Percentiles rank a stretch among this genome's conserved stretches.
phyloP scores from a whole-genome alignment of 768 basidiomycete species.

The Leccinum obscurum region DNA sequence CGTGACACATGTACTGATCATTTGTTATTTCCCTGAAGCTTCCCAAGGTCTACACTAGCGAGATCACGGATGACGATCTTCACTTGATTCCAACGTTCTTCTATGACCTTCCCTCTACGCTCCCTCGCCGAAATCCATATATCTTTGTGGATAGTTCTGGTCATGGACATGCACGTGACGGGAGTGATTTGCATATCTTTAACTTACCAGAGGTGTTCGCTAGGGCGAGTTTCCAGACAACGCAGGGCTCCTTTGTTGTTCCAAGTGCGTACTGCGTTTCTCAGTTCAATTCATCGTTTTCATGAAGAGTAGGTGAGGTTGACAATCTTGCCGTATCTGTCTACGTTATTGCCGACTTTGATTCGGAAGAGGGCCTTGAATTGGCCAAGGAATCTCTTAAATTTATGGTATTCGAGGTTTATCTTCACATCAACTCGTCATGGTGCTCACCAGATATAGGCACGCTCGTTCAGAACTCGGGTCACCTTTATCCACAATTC shows the following conservation, averaged over 20 bases:
- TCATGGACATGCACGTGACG: slow-evolving; percentile 12
- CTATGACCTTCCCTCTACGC: slow-evolving; percentile 82
- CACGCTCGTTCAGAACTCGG: slow-evolving; percentile 48
- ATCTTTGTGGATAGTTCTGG: slow-evolving; percentile 57
- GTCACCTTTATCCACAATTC: slow-evolving; percentile 83
- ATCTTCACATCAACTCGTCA: background rate
- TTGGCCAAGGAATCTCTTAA: slow-evolving; percentile 64
- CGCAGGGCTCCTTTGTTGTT: slow-evolving; percentile 56
- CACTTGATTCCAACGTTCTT: slow-evolving; percentile 72
- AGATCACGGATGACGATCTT: slow-evolving; percentile 52
- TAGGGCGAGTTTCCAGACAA: slow-evolving; percentile 40
- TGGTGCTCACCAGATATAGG: slow-evolving; percentile 34
- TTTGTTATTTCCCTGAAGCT: background rate
- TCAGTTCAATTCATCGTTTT: background rate
- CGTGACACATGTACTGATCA: slow-evolving; percentile 14
- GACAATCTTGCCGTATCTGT: slow-evolving; percentile 43
- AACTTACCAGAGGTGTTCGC: slow-evolving; percentile 32
- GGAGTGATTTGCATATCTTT: slow-evolving; percentile 21
- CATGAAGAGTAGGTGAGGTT: slow-evolving; percentile 14
- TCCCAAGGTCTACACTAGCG: slow-evolving; percentile 55
- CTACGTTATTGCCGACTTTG: slow-evolving; percentile 78
- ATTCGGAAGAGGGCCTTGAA: slow-evolving; percentile 55
- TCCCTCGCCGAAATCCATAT: slow-evolving; percentile 69
- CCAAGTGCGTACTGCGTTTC: slow-evolving; percentile 45
- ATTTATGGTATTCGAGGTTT: slow-evolving; percentile 53